Evolutionary conservation across 441 rosid genomes (phyloP).

Genomic region (Aleurites moluccanus): DNA sequence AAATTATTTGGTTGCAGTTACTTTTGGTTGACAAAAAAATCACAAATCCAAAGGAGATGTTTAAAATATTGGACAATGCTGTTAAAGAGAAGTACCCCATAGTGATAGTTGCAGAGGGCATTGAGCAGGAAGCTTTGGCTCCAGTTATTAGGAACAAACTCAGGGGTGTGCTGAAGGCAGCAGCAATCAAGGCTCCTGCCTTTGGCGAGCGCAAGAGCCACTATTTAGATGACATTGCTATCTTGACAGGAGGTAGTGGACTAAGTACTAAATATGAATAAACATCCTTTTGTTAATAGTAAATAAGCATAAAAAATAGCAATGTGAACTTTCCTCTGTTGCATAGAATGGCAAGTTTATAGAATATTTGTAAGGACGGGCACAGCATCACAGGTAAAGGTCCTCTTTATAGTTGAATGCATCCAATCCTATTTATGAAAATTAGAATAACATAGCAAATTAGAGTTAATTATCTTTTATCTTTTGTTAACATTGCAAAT

Average conservation of each 20-base stretch:
- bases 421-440: not conserved
- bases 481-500: not conserved
- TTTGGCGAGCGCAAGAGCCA: conserved; percentile 90
- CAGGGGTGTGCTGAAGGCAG: conserved; percentile 71
- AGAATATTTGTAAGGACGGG: not conserved
- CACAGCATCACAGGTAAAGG: not conserved
- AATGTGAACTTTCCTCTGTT: not conserved
- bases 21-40: conserved; percentile 88
- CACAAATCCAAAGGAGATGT: conserved; percentile 71
- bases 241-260: conserved; percentile 76
- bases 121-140: conserved; percentile 81
- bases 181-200: conserved; percentile 87
- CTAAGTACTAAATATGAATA: not conserved
- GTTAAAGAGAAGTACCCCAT: conserved; percentile 79
- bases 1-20: conserved; percentile 55
- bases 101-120: conserved; percentile 75
- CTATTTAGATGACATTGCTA: conserved; percentile 84
- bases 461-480: not conserved
- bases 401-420: not conserved
- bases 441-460: not conserved
- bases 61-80: conserved; percentile 78
- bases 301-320: not conserved
- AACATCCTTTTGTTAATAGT: conserved; percentile 14
- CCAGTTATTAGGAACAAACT: conserved; percentile 79
- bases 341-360: not conserved